Conservation (phyloP, 2,329 filamentous ascomycete species). For the Ophiosphaerella korrae region DNA sequence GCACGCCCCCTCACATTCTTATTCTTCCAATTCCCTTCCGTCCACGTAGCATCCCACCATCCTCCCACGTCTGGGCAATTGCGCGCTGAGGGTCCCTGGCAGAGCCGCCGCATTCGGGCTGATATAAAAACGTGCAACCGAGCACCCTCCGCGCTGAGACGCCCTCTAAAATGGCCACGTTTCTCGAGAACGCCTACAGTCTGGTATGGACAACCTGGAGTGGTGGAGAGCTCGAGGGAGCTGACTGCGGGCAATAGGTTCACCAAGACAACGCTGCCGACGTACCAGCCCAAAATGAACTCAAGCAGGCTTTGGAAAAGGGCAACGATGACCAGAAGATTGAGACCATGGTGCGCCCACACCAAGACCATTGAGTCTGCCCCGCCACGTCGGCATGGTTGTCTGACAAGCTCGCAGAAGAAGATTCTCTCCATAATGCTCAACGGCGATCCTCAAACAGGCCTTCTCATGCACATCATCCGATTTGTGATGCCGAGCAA, state of each 20-base stretch:
- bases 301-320: conserved; percentile 92
- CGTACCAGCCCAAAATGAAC: conserved; percentile 84
- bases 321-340: conserved; percentile 90
- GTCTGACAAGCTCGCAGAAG: conserved; percentile 58
- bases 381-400: conserved; percentile 53
- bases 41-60: conserved; percentile 46
- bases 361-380: conserved; percentile 23
- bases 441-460: conserved; percentile 94
- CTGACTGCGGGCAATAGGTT: conserved; percentile 54
- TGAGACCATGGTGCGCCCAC: conserved; percentile 65
- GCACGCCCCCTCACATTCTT: neutral
- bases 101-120: conserved; percentile 30
- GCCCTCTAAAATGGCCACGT: conserved; percentile 78
- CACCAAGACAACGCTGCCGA: conserved; percentile 97
- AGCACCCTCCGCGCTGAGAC: neutral
- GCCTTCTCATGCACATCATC: conserved; percentile 98
- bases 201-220: conserved; percentile 59
- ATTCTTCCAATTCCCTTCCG: neutral
- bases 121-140: conserved; percentile 16
- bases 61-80: conserved; percentile 34
- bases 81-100: conserved; percentile 38
- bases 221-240: conserved; percentile 26
- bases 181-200: conserved; percentile 94
- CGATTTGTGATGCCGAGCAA: conserved; percentile 99
- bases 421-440: conserved; percentile 96